These are phyloP conservation scores for Coffea humblotiana DNA, from an alignment of 305 asterid species.

Conservation along the genomic window DNA sequence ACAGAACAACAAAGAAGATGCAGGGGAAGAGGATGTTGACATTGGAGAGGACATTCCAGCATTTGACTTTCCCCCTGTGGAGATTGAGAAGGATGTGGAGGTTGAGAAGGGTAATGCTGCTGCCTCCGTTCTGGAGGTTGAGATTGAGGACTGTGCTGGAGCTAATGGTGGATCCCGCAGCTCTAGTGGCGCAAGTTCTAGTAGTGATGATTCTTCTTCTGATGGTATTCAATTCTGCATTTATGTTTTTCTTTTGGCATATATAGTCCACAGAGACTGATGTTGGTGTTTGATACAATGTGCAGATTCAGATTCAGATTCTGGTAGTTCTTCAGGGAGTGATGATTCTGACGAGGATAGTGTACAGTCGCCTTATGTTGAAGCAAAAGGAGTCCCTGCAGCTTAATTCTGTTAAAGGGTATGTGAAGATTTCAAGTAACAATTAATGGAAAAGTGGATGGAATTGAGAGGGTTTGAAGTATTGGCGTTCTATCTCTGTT, in stretches of 20 bases:
- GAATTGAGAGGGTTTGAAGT: not conserved
- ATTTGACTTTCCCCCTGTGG: slow-evolving; percentile 28
- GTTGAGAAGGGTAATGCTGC: slow-evolving; percentile 25
- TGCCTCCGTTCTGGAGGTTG: slow-evolving; percentile 22
- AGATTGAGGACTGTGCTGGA: slow-evolving; percentile 21
- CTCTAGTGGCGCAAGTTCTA: slow-evolving; percentile 32
- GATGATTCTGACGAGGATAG: slow-evolving; percentile 38
- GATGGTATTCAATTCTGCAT: slow-evolving; percentile 17
- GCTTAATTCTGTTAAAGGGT: not conserved
- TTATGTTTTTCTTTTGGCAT: not conserved
- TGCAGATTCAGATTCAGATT: slow-evolving; percentile 26
- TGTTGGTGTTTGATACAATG: not conserved
- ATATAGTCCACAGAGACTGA: not conserved
- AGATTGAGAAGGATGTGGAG: slow-evolving; percentile 37
- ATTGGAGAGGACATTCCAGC: slow-evolving; percentile 34
- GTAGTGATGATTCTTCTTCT: slow-evolving; percentile 31
- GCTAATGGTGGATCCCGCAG: slow-evolving; percentile 25
- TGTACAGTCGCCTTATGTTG: slow-evolving; percentile 31
- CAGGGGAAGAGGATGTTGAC: slow-evolving; percentile 36
- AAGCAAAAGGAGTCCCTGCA: slow-evolving; percentile 12
- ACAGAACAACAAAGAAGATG: slow-evolving; percentile 22
- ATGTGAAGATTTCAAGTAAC: not conserved
- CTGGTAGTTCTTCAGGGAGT: slow-evolving; percentile 35
- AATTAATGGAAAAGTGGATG: not conserved
- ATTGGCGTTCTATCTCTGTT: not conserved